A percentile compares a stretch with the other conserved stretches of the same genome.
phyloP scores from a whole-genome alignment of 345 rosid genomes.

The Rhizophora mangle region DNA sequence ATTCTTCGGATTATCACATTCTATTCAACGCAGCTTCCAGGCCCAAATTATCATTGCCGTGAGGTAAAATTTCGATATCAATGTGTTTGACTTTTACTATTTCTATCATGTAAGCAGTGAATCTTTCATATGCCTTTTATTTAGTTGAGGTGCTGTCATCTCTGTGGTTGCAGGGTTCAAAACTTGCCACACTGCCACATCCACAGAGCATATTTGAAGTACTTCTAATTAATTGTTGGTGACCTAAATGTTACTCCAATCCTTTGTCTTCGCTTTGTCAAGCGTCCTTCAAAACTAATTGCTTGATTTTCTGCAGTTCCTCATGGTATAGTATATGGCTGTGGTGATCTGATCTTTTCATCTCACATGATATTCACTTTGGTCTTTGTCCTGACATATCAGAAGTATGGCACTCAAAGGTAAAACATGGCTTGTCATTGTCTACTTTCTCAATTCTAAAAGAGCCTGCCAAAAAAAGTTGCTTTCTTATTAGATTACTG shows the following conservation, averaged over 20 bases:
- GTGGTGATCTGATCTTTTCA: slow-evolving; percentile 98
- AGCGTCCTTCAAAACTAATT: slow-evolving; percentile 17
- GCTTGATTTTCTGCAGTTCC: slow-evolving; percentile 66
- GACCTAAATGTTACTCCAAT: slow-evolving; percentile 7
- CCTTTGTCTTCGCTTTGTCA: slow-evolving; percentile 14
- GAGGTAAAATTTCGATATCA: slow-evolving; percentile 46
- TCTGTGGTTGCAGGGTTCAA: slow-evolving; percentile 60
- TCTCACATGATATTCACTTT: slow-evolving; percentile 98
- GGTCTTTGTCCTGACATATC: slow-evolving; percentile 87
- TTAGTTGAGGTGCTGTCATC: not conserved
- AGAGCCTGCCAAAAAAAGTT: not conserved
- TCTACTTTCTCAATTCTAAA: not conserved
- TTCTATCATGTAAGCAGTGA: not conserved
- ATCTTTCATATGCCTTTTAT: slow-evolving; percentile 2
- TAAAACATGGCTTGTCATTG: slow-evolving; percentile 26
- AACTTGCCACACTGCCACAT: slow-evolving; percentile 75
- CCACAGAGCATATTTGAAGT: slow-evolving; percentile 67
- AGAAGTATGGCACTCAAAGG: slow-evolving; percentile 93
- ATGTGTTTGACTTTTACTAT: not conserved
- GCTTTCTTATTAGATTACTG: not conserved
- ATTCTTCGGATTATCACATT: slow-evolving; percentile 81
- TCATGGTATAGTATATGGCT: slow-evolving; percentile 80
- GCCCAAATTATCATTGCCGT: slow-evolving; percentile 95
- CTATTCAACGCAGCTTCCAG: slow-evolving; percentile 97
- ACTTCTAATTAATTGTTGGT: slow-evolving; percentile 71